Conservation (phyloP, 306 rosid species). For the Trifolium repens region DNA sequence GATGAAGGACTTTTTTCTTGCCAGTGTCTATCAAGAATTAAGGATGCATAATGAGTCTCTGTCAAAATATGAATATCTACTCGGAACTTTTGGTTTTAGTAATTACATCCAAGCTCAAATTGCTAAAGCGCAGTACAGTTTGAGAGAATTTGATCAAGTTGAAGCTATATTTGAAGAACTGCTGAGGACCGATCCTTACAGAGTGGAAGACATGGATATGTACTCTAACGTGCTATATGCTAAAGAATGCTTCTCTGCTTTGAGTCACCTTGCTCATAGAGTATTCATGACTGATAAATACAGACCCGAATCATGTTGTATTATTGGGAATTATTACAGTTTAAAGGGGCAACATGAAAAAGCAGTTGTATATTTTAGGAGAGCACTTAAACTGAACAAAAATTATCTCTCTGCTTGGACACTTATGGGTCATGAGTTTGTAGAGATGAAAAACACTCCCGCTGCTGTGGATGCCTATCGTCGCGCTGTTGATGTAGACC, state of each 20-base stretch:
- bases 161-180: conserved; percentile 96
- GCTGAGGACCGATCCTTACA: conserved; percentile 86
- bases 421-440: conserved; percentile 97
- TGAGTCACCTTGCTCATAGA: conserved; percentile 97
- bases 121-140: conserved; percentile 89
- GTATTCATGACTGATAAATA: conserved; percentile 92
- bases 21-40: conserved; percentile 82
- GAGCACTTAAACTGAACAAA: conserved; percentile 95
- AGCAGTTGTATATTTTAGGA: conserved; percentile 86
- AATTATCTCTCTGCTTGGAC: conserved; percentile 98
- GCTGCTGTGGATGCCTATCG: conserved; percentile 99
- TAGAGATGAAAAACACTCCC: conserved; percentile 98
- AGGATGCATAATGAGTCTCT: conserved; percentile 88
- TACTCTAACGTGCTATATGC: conserved; percentile 97
- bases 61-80: conserved; percentile 72
- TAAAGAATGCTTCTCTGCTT: conserved; percentile 79
- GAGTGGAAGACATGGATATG: conserved; percentile 99
- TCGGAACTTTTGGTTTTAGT: conserved; percentile 75
- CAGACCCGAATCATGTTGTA: conserved; percentile 98
- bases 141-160: conserved; percentile 92
- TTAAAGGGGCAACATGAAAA: conserved; percentile 97
- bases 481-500: conserved; percentile 86
- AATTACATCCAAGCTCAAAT: conserved; percentile 94
- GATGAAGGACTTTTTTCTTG: conserved; percentile 98
- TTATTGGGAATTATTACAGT: conserved; percentile 96